Percentiles rank a stretch among this genome's conserved stretches.
Evolutionary conservation across 371 early-diverging fungal species (phyloP).

Genomic region (Phascolomyces articulosus): DNA sequence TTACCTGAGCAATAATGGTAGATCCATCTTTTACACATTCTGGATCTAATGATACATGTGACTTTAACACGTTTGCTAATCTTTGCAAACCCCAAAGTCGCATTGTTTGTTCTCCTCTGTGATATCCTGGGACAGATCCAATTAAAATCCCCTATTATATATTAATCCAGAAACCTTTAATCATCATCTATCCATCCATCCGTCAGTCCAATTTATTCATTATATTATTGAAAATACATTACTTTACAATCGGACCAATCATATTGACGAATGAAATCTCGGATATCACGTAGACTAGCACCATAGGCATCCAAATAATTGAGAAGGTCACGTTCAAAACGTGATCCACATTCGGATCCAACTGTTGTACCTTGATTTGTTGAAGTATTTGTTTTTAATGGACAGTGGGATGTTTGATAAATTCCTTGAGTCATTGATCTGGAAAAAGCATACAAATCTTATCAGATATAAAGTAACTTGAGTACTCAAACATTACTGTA

Average conservation of each 20-base stretch:
- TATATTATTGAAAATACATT: not conserved
- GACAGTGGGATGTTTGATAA: conserved; percentile 46
- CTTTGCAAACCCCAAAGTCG: conserved; percentile 58
- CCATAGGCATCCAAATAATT: conserved; percentile 52
- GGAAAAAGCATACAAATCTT: no score
- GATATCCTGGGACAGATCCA: conserved; percentile 31
- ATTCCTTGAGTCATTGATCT: conserved; percentile 62
- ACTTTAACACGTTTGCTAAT: conserved; percentile 37
- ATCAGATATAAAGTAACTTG: no score
- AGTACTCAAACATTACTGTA: no score
- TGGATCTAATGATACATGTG: conserved; percentile 30
- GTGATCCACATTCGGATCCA: conserved; percentile 28
- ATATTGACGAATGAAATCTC: conserved; percentile 34
- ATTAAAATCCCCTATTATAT: conserved; percentile 21
- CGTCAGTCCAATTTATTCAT: no score
- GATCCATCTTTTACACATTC: conserved; percentile 27
- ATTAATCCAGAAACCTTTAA: no score
- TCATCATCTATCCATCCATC: not conserved
- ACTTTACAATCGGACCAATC: conserved; percentile 52
- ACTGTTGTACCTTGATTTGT: conserved; percentile 11
- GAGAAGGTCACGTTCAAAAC: conserved; percentile 60
- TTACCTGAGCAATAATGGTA: conserved; percentile 48
- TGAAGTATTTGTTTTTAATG: conserved; percentile 26
- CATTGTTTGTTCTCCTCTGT: conserved; percentile 19
- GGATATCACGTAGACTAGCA: conserved; percentile 19